A percentile compares a stretch with the other conserved stretches of the same genome.
phyloP scores from a whole-genome alignment of 495 filamentous ascomycete genomes.

The Tuber indicum region DNA sequence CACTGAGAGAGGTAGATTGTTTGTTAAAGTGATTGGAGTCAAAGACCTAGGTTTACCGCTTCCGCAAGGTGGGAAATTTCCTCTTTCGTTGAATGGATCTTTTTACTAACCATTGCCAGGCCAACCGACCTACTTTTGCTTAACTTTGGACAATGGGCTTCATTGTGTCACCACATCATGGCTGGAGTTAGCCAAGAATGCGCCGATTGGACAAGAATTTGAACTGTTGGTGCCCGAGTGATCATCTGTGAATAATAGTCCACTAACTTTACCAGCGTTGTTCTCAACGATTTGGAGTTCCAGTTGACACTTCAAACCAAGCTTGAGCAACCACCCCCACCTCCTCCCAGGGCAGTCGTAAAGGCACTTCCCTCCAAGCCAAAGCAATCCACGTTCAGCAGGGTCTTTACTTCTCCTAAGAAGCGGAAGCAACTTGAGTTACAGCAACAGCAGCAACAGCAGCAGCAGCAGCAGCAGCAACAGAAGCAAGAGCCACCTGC shows the following conservation, averaged over 20 bases:
- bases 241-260: constrained; percentile 8
- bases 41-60: constrained; percentile 90
- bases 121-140: constrained; percentile 83
- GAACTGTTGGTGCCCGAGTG: constrained; percentile 55
- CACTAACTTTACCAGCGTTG: constrained; percentile 50
- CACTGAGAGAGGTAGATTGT: constrained; percentile 83
- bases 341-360: constrained; percentile 52
- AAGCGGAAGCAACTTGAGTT: constrained; percentile 87
- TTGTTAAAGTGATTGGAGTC: constrained; percentile 94
- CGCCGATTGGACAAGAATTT: constrained; percentile 96
- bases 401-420: constrained; percentile 87
- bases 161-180: constrained; percentile 96
- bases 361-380: constrained; percentile 50
- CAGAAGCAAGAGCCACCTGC: constrained; percentile 55
- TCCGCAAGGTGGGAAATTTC: constrained; percentile 64
- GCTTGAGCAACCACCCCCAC: constrained; percentile 65
- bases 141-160: constrained; percentile 93
- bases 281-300: constrained; percentile 93
- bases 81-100: constrained; percentile 14
- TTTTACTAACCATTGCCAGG: constrained; percentile 52
- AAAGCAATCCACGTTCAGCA: constrained; percentile 79
- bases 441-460: constrained; percentile 53
- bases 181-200: constrained; percentile 85
- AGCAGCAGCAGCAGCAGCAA: constrained; percentile 63
- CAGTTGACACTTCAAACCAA: constrained; percentile 94